Evolutionary conservation across 1,284 basidiomycete genomes (phyloP).

Genomic region (Omphalotus olearius): DNA sequence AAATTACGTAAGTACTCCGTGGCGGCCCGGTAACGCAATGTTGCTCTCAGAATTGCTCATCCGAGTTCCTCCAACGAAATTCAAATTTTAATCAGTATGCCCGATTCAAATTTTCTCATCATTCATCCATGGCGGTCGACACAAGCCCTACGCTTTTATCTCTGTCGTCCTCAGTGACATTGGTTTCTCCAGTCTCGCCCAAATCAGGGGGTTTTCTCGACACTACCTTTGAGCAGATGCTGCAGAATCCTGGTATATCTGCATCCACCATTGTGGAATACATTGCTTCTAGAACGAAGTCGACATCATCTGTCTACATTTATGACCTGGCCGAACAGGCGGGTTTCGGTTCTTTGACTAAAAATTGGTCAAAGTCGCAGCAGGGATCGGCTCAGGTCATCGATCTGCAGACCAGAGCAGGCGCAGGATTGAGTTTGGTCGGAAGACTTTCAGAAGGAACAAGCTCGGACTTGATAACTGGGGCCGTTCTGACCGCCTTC

Average conservation of each 20-base stretch:
- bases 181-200: constrained; percentile 22
- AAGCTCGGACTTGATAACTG: constrained; percentile 57
- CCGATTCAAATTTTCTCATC: background rate
- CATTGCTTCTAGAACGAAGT: constrained; percentile 47
- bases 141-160: background rate
- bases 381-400: constrained; percentile 52
- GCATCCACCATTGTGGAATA: constrained; percentile 67
- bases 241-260: constrained; percentile 40
- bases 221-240: constrained; percentile 26
- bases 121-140: constrained; percentile 9
- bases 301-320: constrained; percentile 68
- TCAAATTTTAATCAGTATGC: background rate
- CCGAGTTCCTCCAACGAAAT: constrained; percentile 26
- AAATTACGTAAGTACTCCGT: background rate
- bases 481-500: constrained; percentile 67
- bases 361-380: constrained; percentile 47
- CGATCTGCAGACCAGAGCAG: constrained; percentile 80
- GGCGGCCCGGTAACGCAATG: background rate
- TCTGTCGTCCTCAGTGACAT: constrained; percentile 9
- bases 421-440: constrained; percentile 80
- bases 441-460: constrained; percentile 78
- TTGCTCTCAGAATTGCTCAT: constrained; percentile 29
- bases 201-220: constrained; percentile 20
- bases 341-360: constrained; percentile 71
- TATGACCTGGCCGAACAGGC: constrained; percentile 80